Percentiles rank a stretch among this genome's conserved stretches.
phyloP scores from a whole-genome alignment of 352 stramenopile genomes.

The Pythium biforme region DNA sequence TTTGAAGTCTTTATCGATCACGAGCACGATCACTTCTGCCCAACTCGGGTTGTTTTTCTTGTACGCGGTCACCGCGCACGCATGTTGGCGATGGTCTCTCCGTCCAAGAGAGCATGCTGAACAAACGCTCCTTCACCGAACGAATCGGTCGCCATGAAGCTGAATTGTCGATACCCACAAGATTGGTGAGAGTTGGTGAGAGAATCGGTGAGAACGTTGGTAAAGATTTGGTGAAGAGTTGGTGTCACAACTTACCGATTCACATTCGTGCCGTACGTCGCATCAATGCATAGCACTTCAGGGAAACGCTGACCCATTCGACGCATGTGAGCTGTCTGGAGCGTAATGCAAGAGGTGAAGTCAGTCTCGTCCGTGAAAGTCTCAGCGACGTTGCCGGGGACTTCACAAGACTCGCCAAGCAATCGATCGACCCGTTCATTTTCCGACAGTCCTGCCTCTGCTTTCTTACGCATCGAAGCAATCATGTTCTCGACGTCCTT shows the following conservation, averaged over 20 bases:
- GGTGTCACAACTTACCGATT: background rate
- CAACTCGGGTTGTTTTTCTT: slow-evolving; percentile 12
- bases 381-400: background rate
- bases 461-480: too few relatives aligned
- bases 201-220: background rate
- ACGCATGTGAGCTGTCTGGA: background rate
- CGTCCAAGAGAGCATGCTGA: slow-evolving; percentile 11
- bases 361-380: background rate
- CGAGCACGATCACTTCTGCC: slow-evolving; percentile 3
- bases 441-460: too few relatives aligned
- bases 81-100: slow-evolving; percentile 11
- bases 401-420: too few relatives aligned
- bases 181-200: background rate
- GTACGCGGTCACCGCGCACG: background rate
- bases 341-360: background rate
- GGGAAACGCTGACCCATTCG: background rate
- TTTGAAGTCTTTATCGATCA: slow-evolving; percentile 19
- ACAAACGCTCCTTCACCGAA: slow-evolving; percentile 6
- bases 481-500: too few relatives aligned
- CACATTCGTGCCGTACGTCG: background rate
- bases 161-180: background rate
- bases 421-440: too few relatives aligned
- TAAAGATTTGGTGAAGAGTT: background rate
- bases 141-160: slow-evolving; percentile 8
- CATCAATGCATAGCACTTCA: background rate